Conservation (phyloP, 2,329 filamentous ascomycete species). For the Colletotrichum sp. region DNA sequence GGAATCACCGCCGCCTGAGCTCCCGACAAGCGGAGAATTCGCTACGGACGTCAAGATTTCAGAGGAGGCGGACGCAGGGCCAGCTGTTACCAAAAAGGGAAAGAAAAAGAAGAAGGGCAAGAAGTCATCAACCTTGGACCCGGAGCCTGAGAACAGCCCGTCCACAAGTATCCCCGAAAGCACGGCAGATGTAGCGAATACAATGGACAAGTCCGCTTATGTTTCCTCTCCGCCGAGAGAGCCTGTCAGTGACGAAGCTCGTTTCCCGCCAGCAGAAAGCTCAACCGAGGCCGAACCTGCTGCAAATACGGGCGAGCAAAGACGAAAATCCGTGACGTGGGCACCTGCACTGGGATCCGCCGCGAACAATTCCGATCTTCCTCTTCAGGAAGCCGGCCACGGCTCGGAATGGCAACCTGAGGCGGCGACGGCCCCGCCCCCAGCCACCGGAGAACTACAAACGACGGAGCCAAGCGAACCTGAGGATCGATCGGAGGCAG, state of each 20-base stretch:
- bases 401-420: neutral
- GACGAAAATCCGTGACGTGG: slow-evolving; percentile 20
- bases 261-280: slow-evolving; percentile 3
- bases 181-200: slow-evolving; percentile 22
- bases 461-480: neutral
- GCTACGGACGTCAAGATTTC: slow-evolving; percentile 15
- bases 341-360: slow-evolving; percentile 7
- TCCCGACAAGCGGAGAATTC: slow-evolving; percentile 10
- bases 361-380: neutral
- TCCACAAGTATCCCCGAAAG: slow-evolving; percentile 17
- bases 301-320: slow-evolving; percentile 5
- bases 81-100: slow-evolving; percentile 36
- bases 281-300: slow-evolving; percentile 3
- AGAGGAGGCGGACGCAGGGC: slow-evolving; percentile 16
- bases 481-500: neutral
- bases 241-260: slow-evolving; percentile 15
- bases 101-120: slow-evolving; percentile 44
- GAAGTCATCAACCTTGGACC: slow-evolving; percentile 19
- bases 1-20: slow-evolving; percentile 10
- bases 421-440: neutral
- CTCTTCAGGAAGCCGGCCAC: neutral
- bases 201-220: slow-evolving; percentile 23
- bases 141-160: slow-evolving; percentile 18
- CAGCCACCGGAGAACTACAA: neutral
- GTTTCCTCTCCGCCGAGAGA: slow-evolving; percentile 16